phyloP scores from a whole-genome alignment of 2,329 filamentous ascomycete genomes.

The Parasarocladium wereldwijsianum region DNA sequence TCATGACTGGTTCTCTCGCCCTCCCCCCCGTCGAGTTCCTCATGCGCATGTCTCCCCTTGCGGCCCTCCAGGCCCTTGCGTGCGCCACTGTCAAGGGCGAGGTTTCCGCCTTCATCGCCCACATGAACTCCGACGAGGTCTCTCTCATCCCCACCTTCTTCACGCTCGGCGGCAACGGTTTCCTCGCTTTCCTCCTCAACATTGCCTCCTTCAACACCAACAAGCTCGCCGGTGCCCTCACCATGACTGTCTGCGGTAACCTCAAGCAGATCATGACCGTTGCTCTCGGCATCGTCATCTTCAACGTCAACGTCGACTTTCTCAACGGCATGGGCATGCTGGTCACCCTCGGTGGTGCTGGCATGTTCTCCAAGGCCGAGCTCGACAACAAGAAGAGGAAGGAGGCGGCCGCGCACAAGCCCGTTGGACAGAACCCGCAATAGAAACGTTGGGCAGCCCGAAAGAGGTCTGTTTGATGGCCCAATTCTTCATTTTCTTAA shows the following conservation, averaged over 20 bases:
- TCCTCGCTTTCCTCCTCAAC: conserved; percentile 40
- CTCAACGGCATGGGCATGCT: conserved; percentile 42
- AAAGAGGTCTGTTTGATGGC: too few relatives aligned
- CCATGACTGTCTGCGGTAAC: conserved; percentile 45
- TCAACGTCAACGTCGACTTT: conserved; percentile 32
- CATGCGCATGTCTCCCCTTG: conserved; percentile 47
- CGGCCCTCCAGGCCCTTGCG: conserved; percentile 37
- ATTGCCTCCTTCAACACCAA: conserved; percentile 43
- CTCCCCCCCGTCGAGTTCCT: conserved; percentile 45
- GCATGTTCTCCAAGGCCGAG: conserved; percentile 43
- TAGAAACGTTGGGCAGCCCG: too few relatives aligned
- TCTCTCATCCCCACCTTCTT: conserved; percentile 21
- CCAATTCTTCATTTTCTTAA: too few relatives aligned
- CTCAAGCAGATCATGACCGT: conserved; percentile 44
- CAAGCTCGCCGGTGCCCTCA: conserved; percentile 40
- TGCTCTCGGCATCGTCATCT: conserved; percentile 35
- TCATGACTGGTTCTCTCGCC: conserved; percentile 45
- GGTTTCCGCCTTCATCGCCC: conserved; percentile 23
- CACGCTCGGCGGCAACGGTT: conserved; percentile 33
- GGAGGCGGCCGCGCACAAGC: conserved; percentile 17
- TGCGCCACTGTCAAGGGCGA: conserved; percentile 40
- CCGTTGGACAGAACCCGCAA: conserved; percentile 16
- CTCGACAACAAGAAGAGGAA: conserved; percentile 29
- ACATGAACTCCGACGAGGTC: conserved; percentile 19
- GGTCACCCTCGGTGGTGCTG: conserved; percentile 38